phyloP scores from a whole-genome alignment of 306 rosid genomes.

The Glycyrrhiza uralensis region DNA sequence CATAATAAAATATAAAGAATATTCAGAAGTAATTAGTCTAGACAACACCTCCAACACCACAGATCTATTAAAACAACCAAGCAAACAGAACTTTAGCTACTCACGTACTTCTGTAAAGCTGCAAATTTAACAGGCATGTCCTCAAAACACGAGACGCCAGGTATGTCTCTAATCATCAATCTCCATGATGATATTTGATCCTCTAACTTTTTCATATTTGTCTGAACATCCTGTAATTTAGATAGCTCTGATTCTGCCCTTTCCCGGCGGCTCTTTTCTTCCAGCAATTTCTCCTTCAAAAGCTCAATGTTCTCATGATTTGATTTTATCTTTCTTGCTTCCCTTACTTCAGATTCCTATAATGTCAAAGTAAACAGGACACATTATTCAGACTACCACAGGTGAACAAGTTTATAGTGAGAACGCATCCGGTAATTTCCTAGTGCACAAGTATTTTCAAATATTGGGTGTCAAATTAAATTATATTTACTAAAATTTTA shows the following conservation, averaged over 20 bases:
- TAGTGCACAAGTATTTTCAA: neutral
- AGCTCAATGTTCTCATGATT: constrained; percentile 68
- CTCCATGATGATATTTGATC: constrained; percentile 78
- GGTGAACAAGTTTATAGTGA: neutral
- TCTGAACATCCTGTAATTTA: constrained; percentile 68
- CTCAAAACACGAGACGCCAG: constrained; percentile 71
- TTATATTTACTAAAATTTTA: neutral
- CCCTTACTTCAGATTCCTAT: constrained; percentile 94
- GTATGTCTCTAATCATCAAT: constrained; percentile 57
- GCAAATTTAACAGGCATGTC: constrained; percentile 77
- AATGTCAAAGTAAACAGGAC: constrained; percentile 31
- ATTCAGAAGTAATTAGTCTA: neutral
- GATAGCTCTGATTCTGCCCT: constrained; percentile 73
- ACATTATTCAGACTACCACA: constrained; percentile 1
- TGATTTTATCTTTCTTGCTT: constrained; percentile 80
- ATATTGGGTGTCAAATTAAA: neutral
- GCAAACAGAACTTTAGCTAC: constrained; percentile 19
- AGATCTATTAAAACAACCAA: constrained; percentile 11
- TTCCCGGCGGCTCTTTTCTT: constrained; percentile 71
- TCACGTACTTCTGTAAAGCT: constrained; percentile 79
- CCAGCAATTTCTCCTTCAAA: constrained; percentile 77
- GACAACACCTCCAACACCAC: neutral
- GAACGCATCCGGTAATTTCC: neutral
- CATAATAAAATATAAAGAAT: constrained; percentile 9
- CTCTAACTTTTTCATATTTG: constrained; percentile 60